Percentiles rank a stretch among this genome's conserved stretches.
Evolutionary conservation across 495 filamentous ascomycete genomes (phyloP).

Genomic region (Copromyces sp.): DNA sequence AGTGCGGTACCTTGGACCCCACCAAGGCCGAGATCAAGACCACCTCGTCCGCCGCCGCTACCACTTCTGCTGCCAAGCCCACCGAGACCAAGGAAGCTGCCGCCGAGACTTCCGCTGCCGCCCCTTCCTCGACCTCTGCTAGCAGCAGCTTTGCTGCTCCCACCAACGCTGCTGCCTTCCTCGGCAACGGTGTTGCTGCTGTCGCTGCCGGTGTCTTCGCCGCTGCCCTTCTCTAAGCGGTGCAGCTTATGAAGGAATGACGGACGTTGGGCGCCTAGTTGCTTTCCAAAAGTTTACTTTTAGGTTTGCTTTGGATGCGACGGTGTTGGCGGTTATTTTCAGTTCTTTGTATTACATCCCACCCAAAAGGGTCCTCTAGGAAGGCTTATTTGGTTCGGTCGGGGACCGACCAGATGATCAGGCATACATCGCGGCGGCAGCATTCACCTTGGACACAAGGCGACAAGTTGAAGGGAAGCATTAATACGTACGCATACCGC

Average conservation of each 20-base stretch:
- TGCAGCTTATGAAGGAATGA: background rate
- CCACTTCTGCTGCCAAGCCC: slow-evolving; percentile 4
- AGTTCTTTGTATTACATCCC: slow-evolving; percentile 23
- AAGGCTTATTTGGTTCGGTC: slow-evolving; percentile 10
- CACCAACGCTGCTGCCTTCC: slow-evolving; percentile 11
- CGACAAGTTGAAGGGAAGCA: background rate
- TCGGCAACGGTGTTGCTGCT: slow-evolving; percentile 22
- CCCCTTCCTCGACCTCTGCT: slow-evolving; percentile 2
- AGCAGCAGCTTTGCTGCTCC: slow-evolving; percentile 11
- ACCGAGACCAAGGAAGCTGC: slow-evolving; percentile 1
- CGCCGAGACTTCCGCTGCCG: slow-evolving; percentile 1
- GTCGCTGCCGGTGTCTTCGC: slow-evolving; percentile 26
- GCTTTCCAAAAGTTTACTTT: background rate
- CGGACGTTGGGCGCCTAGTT: background rate
- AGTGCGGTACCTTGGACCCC: slow-evolving; percentile 27
- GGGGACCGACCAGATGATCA: background rate
- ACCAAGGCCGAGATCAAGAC: slow-evolving; percentile 13
- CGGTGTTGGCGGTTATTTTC: slow-evolving; percentile 16
- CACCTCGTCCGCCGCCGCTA: background rate
- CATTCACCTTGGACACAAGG: background rate
- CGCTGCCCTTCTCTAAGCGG: slow-evolving; percentile 21
- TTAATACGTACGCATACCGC: background rate
- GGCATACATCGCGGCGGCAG: background rate
- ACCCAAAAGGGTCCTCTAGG: slow-evolving; percentile 16
- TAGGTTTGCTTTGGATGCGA: background rate